phyloP scores from a whole-genome alignment of 345 rosid species.

The Zanthoxylum bungeanum region DNA sequence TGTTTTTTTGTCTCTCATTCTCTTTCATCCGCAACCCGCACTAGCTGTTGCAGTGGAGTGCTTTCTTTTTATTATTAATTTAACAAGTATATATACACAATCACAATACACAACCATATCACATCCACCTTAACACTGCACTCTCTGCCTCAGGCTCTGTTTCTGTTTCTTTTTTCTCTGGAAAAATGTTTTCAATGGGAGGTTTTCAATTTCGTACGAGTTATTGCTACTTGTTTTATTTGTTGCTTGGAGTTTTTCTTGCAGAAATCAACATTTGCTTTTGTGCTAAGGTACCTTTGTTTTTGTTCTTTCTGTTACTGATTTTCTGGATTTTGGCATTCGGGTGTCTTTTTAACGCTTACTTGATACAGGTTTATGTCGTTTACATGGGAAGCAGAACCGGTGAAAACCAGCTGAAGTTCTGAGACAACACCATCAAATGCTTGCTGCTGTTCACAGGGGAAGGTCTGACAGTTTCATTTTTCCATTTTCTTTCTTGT shows the following conservation, averaged over 20 bases:
- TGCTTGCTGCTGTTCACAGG: constrained; percentile 41
- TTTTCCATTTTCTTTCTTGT: not conserved
- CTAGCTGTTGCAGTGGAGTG: not conserved
- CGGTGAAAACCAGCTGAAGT: constrained; percentile 25
- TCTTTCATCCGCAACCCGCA: not conserved
- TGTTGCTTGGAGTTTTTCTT: constrained; percentile 20
- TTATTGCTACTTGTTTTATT: not conserved
- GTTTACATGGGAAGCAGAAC: constrained; percentile 43
- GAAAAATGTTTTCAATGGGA: constrained; percentile 6
- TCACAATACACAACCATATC: not conserved
- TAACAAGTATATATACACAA: not conserved
- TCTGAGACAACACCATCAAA: constrained; percentile 29
- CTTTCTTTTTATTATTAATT: not conserved
- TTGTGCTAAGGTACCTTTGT: constrained; percentile 26
- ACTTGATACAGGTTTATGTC: constrained; percentile 34
- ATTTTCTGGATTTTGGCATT: constrained; percentile 6
- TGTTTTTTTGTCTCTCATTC: not conserved
- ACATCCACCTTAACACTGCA: constrained; percentile 1
- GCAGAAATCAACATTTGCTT: constrained; percentile 16
- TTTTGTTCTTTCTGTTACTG: not conserved
- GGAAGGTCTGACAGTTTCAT: constrained; percentile 31
- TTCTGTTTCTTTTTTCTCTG: not conserved
- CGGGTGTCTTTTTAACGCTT: not conserved
- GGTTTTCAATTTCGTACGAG: not conserved
- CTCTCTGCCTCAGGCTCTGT: not conserved